These are phyloP conservation scores for Nemania diffusa DNA, from an alignment of 2,329 filamentous ascomycete genomes.

Conservation along the genomic window DNA sequence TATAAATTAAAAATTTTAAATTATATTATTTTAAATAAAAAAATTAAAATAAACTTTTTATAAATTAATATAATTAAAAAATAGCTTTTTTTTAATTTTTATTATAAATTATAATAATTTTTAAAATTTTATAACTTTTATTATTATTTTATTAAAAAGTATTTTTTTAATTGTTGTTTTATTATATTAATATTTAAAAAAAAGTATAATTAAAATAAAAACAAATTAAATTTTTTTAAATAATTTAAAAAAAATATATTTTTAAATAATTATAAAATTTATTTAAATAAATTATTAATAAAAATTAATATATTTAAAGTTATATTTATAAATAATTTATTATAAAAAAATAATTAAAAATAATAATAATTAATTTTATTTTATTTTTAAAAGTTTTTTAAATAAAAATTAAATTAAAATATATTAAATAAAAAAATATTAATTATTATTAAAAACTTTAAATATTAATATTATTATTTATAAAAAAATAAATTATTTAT, in stretches of 20 bases:
- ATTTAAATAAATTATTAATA: not conserved
- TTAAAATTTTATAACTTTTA: not conserved
- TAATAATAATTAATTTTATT: not conserved
- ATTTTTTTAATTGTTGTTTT: not conserved
- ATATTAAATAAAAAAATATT: not conserved
- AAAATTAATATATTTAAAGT: too few relatives aligned
- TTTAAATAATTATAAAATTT: not conserved
- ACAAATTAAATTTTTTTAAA: conserved; percentile 1
- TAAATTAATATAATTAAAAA: too few relatives aligned
- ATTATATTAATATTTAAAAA: not conserved
- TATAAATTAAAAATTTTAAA: conserved; percentile 14
- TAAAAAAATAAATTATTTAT: not conserved
- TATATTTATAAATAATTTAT: not conserved
- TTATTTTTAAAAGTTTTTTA: not conserved
- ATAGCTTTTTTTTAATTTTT: too few relatives aligned
- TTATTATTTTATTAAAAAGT: not conserved
- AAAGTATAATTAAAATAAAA: not conserved
- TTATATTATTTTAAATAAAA: conserved; percentile 8
- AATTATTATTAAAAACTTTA: too few relatives aligned
- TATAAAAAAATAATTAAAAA: not conserved
- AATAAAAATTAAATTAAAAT: not conserved
- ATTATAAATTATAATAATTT: conserved; percentile 5
- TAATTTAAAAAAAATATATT: not conserved
- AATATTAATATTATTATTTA: not conserved
- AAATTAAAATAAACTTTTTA: conserved; percentile 22